A percentile compares a stretch with the other conserved stretches of the same genome.
Evolutionary conservation across 2,329 filamentous ascomycete species (phyloP).

Genomic region (Cytospora piceicola): DNA sequence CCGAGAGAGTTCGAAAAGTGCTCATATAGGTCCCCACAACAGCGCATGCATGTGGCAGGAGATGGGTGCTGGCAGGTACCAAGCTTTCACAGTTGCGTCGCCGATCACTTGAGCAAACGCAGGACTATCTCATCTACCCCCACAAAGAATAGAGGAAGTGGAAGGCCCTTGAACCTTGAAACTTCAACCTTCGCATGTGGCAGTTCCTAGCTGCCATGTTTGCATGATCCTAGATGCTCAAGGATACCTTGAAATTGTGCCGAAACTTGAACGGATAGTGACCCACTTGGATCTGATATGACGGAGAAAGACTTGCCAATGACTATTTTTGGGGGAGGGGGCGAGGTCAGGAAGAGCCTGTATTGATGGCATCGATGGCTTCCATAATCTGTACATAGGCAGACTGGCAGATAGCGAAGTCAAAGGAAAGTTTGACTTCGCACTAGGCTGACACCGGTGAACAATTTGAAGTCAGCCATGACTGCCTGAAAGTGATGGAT

Average conservation of each 20-base stretch:
- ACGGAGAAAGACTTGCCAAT: slow-evolving; percentile 15
- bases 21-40: slow-evolving; percentile 1
- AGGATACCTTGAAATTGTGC: not conserved
- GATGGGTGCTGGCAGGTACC: not conserved
- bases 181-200: not conserved
- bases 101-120: not conserved
- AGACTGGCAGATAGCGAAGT: not conserved
- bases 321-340: not conserved
- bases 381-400: not conserved
- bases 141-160: not conserved
- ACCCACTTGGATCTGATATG: slow-evolving; percentile 6
- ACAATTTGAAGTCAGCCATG: not conserved
- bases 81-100: not conserved
- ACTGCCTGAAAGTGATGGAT: slow-evolving; percentile 1
- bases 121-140: not conserved
- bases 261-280: not conserved
- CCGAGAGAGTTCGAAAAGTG: not conserved
- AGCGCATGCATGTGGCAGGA: slow-evolving; percentile 3
- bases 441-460: slow-evolving; percentile 6
- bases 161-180: not conserved
- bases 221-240: slow-evolving; percentile 1
- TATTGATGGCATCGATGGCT: not conserved
- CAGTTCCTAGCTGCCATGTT: not conserved
- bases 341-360: not conserved
- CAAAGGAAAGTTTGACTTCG: slow-evolving; percentile 2